Evolutionary conservation across 768 basidiomycete species (phyloP), one percentile per base, ranked within the genome.

Genomic region (Tulasnella sp.): DNA sequence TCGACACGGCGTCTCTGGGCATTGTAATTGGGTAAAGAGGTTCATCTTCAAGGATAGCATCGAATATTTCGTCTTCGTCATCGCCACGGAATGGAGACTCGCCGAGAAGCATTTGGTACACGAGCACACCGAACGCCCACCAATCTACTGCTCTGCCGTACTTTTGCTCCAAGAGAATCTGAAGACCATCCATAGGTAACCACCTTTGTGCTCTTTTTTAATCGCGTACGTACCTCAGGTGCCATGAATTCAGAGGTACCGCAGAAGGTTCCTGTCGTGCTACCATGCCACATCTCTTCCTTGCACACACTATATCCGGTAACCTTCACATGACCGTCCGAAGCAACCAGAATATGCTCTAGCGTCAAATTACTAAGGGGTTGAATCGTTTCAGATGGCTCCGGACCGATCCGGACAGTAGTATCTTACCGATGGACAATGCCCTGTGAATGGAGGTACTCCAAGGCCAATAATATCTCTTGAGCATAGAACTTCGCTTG

Each of bases 231-330:
- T 81, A 97, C 97, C 90, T 99, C 98, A 3, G 98, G 98, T 28
- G 98, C 98, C 98, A 99, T 99, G 86, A 99, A 99, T 86, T 99
- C 98, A 0, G 98, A 98, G 24, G 98, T 99, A 77, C 98, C 98
- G 87, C 98, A 99, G 87, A 99, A 99, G 3, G 98, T 99, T 86
- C 95, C 96, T 3, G 98, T 99, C 31, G 97, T 98, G 84, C 93
- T 92, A 24, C 96, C 96, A 83, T 90, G 92, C 95, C 95, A 97
- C 97, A 99, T 99, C 28, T 99, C 96, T 85, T 99, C 98, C 86
- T 99, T 99, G 87, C 98, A 99, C 72, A 99, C 89, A 86, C 98
- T 98, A 86, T 99, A 99, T 88, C 99, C 98, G 77, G 96, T 98
- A 20, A 99, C 96, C 86, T 99, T 99, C 83, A 99, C 95, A 85